phyloP scores from a whole-genome alignment of 768 basidiomycete genomes.

The Podaxis pistillaris region DNA sequence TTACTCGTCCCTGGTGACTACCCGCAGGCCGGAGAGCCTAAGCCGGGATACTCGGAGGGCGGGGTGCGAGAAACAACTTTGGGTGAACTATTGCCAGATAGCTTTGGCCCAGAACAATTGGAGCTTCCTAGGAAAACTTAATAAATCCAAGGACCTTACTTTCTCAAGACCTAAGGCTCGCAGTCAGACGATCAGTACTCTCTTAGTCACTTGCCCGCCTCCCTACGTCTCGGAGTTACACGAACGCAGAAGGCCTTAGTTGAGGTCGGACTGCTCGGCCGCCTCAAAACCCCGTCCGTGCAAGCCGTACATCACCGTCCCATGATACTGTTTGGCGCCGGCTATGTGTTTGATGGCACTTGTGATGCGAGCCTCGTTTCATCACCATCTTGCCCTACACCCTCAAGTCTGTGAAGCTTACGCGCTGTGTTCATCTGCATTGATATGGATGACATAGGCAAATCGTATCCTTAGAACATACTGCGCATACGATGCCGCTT shows the following conservation, averaged over 20 bases:
- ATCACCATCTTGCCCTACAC: background rate
- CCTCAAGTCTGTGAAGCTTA: no score
- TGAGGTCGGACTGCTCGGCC: background rate
- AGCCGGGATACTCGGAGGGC: slow-evolving; percentile 43
- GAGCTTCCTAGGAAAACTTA: slow-evolving; percentile 40
- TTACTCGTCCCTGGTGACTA: slow-evolving; percentile 69
- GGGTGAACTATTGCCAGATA: slow-evolving; percentile 74
- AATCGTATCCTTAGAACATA: no score
- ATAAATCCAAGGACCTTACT: background rate
- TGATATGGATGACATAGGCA: no score
- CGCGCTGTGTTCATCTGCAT: no score
- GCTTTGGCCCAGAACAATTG: slow-evolving; percentile 87
- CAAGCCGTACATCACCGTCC: background rate
- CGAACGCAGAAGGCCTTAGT: background rate
- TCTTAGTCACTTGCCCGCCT: no score
- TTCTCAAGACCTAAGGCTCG: no score
- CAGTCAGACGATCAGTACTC: no score
- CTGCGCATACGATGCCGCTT: no score
- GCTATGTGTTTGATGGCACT: no score
- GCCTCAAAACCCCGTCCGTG: background rate
- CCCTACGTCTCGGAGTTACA: no score
- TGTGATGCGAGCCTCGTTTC: background rate
- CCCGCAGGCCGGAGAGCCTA: slow-evolving; percentile 35
- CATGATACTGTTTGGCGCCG: no score
- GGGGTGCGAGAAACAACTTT: slow-evolving; percentile 65